These are phyloP conservation scores for Gnaphalium uliginosum DNA, from an alignment of 129 eudicot species.

Conservation along the genomic window DNA sequence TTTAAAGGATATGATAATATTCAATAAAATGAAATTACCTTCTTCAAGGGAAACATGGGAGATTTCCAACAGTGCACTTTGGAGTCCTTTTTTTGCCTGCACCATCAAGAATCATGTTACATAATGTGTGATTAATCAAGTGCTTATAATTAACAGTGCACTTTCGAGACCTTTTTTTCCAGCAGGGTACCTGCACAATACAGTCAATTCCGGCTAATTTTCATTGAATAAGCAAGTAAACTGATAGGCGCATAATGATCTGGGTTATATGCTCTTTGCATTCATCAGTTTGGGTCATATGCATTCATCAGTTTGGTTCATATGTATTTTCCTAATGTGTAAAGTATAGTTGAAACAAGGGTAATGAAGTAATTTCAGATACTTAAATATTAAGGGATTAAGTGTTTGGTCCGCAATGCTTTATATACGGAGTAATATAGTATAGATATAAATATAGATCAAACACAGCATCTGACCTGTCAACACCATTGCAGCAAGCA, in stretches of 20 bases:
- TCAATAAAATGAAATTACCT: constrained; percentile 43
- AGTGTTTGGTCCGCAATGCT: neutral
- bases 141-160: neutral
- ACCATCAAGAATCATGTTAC: constrained; percentile 10
- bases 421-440: too few species aligned
- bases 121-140: constrained; percentile 11
- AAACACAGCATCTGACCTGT: constrained; percentile 38
- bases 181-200: too few species aligned
- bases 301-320: too few species aligned
- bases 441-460: neutral
- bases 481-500: constrained; percentile 39
- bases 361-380: too few species aligned
- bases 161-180: too few species aligned
- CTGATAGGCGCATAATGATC: too few species aligned
- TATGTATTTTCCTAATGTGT: too few species aligned
- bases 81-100: constrained; percentile 44
- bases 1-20: neutral
- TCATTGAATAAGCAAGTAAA: too few species aligned
- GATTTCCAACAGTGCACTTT: constrained; percentile 80
- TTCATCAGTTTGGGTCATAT: too few species aligned
- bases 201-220: too few species aligned
- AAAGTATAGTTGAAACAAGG: too few species aligned
- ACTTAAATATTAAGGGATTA: neutral
- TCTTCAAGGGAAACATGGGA: constrained; percentile 60
- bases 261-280: too few species aligned